phyloP scores from a whole-genome alignment of 192 early-diverging fungal species.

The Umbelopsis sp. region DNA sequence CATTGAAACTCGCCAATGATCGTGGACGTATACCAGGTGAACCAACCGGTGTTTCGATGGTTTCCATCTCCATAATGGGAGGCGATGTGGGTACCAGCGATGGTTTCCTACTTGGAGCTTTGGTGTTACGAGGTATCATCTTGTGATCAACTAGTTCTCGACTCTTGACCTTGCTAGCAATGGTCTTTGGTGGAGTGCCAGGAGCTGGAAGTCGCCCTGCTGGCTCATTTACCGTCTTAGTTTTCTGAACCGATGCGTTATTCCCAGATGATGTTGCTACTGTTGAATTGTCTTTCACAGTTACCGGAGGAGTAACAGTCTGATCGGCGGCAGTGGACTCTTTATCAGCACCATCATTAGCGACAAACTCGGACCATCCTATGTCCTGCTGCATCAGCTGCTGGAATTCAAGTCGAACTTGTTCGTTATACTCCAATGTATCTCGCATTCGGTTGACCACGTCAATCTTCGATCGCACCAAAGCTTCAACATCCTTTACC shows the following conservation, averaged over 20 bases:
- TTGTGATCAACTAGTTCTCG: conserved; percentile 11
- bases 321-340: background rate
- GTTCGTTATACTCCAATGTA: conserved; percentile 39
- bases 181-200: conserved; percentile 6
- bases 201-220: background rate
- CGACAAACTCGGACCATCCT: conserved; percentile 40
- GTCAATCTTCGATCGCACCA: conserved; percentile 34
- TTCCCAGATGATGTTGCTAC: background rate
- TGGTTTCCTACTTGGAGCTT: background rate
- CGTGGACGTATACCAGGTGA: conserved; percentile 38
- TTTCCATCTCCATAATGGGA: conserved; percentile 44
- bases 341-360: conserved; percentile 1
- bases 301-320: too few relatives aligned
- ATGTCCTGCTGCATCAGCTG: conserved; percentile 22
- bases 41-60: conserved; percentile 36
- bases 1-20: conserved; percentile 1
- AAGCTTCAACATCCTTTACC: conserved; percentile 29
- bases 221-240: background rate
- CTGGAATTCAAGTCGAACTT: conserved; percentile 34
- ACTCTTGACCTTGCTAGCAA: conserved; percentile 18
- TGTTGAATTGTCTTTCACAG: background rate
- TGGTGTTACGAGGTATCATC: background rate
- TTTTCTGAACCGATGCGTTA: background rate
- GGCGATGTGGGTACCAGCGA: conserved; percentile 17
- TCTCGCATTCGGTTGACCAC: conserved; percentile 46